Evolutionary conservation across 2,329 filamentous ascomycete species (phyloP).

Genomic region (Pestalotiopsis sp.): DNA sequence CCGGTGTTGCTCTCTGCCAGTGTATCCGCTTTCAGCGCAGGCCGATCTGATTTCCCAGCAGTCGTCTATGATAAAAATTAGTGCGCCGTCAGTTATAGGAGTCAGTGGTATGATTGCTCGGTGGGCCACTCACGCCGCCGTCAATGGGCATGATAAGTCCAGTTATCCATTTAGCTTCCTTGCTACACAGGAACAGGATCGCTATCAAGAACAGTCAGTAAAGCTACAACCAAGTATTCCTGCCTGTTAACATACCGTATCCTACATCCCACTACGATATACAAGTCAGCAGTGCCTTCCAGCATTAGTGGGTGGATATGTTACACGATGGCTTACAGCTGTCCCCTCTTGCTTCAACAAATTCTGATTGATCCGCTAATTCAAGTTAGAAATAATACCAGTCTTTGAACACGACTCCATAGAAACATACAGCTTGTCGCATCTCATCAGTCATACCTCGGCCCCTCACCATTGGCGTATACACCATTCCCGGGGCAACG

Average conservation of each 20-base stretch:
- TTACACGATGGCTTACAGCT: background rate
- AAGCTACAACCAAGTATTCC: no score
- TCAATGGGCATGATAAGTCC: constrained; percentile 28
- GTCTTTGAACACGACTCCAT: background rate
- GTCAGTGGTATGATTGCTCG: background rate
- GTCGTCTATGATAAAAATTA: background rate
- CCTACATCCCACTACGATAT: constrained; percentile 24
- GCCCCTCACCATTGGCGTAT: constrained; percentile 25
- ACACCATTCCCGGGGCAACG: constrained; percentile 27
- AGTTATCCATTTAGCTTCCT: constrained; percentile 29
- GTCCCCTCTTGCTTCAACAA: constrained; percentile 26
- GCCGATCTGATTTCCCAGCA: constrained; percentile 1
- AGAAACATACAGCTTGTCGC: constrained; percentile 16
- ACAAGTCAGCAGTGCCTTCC: background rate
- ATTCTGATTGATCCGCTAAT: constrained; percentile 24
- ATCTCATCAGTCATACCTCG: constrained; percentile 28
- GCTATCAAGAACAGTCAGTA: constrained; percentile 14
- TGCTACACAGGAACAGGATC: constrained; percentile 26
- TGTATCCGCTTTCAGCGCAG: constrained; percentile 6
- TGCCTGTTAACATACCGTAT: constrained; percentile 17
- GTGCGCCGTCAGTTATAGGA: background rate
- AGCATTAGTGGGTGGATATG: background rate
- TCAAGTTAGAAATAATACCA: background rate
- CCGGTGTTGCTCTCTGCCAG: constrained; percentile 4
- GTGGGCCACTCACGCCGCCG: constrained; percentile 21